These are phyloP conservation scores for Mycena rosella DNA, from an alignment of 768 basidiomycete species.

Conservation along the genomic window DNA sequence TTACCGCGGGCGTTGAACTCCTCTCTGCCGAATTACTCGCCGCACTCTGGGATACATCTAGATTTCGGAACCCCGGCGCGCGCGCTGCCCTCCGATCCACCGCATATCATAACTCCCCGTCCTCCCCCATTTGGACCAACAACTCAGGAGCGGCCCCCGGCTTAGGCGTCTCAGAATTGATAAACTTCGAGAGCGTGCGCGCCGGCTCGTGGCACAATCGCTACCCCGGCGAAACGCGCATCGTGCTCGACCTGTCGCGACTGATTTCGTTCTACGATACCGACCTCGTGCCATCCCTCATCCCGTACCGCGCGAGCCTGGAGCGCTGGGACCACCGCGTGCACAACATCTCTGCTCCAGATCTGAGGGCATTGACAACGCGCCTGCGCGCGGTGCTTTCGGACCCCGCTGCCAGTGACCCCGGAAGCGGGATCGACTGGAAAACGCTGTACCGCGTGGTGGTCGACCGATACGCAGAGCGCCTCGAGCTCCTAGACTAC, in stretches of 20 bases:
- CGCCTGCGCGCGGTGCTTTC: conserved; percentile 33
- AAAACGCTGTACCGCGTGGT: conserved; percentile 43
- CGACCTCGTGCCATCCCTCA: background rate
- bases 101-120: no score
- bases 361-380: conserved; percentile 29
- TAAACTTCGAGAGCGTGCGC: background rate
- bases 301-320: background rate
- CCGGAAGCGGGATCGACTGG: conserved; percentile 51
- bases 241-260: conserved; percentile 48
- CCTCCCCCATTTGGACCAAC: no score
- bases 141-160: no score
- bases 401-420: no score
- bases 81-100: background rate
- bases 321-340: conserved; percentile 39
- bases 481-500: conserved; percentile 45
- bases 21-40: background rate
- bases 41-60: background rate
- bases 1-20: background rate
- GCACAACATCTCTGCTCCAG: conserved; percentile 40
- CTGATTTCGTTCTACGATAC: conserved; percentile 55
- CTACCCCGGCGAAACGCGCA: conserved; percentile 51
- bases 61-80: background rate
- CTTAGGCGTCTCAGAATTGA: no score
- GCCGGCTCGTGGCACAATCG: conserved; percentile 40
- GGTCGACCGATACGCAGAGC: conserved; percentile 47